Conservation (phyloP, 345 rosid species). For the Syzygium aromaticum region DNA sequence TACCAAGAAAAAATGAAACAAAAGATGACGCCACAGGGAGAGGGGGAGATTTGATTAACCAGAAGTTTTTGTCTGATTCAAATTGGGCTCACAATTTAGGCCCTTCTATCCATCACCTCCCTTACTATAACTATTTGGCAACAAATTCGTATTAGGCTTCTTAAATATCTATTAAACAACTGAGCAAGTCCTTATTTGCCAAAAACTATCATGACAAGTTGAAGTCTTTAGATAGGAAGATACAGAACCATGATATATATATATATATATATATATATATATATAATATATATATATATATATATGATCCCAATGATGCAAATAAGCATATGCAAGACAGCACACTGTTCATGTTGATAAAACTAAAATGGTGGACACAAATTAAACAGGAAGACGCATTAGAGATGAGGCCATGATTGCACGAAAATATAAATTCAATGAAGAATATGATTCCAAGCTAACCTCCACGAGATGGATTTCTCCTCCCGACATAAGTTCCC, state of each 20-base stretch:
- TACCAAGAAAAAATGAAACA: neutral
- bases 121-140: neutral
- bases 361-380: neutral
- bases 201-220: neutral
- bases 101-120: neutral
- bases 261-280: neutral
- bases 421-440: neutral
- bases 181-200: neutral
- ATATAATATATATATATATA: too few relatives aligned
- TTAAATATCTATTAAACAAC: neutral
- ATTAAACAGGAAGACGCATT: neutral
- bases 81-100: neutral
- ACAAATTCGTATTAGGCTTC: neutral
- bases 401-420: neutral
- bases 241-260: neutral
- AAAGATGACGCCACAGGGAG: neutral
- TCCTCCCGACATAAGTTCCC: conserved; percentile 97
- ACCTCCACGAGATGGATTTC: conserved; percentile 92
- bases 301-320: neutral
- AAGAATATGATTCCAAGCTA: conserved; percentile 9
- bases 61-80: neutral
- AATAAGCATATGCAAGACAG: neutral
- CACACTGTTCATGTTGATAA: neutral
- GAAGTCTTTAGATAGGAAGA: neutral
- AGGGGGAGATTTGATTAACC: neutral